Evolutionary conservation across 352 stramenopile genomes (phyloP).

Genomic region (Blastocystis sp.): DNA sequence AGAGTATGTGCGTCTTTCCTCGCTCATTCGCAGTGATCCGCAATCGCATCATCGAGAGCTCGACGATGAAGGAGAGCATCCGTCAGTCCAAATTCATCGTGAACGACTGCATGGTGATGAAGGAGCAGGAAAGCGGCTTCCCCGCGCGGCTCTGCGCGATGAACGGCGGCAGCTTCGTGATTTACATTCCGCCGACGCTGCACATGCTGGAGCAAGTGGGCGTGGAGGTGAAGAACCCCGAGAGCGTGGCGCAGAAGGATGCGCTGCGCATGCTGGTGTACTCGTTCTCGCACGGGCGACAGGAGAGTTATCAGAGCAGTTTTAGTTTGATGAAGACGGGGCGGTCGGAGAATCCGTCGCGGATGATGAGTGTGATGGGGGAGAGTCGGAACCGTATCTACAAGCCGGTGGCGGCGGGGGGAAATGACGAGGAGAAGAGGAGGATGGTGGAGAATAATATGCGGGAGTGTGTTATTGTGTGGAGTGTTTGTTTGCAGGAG

Average conservation of each 20-base stretch:
- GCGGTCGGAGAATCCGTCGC: not conserved
- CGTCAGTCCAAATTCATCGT: slow-evolving; percentile 51
- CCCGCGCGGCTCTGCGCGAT: not conserved
- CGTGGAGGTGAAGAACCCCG: slow-evolving; percentile 43
- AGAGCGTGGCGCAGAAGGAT: not conserved
- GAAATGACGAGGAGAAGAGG: not conserved
- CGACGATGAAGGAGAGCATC: slow-evolving; percentile 44
- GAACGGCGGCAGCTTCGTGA: slow-evolving; percentile 32
- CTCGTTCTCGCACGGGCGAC: not conserved
- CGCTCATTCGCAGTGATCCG: not conserved
- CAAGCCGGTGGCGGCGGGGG: slow-evolving; percentile 4
- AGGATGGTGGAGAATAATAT: slow-evolving; percentile 55
- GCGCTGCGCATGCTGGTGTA: slow-evolving; percentile 23
- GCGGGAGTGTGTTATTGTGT: slow-evolving; percentile 28
- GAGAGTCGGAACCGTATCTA: slow-evolving; percentile 49
- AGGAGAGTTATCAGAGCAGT: not conserved
- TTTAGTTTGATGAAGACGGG: not conserved
- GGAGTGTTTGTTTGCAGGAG: not conserved
- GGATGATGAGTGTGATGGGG: slow-evolving; percentile 44
- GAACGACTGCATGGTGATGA: slow-evolving; percentile 29
- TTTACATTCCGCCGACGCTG: slow-evolving; percentile 52
- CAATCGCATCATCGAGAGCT: slow-evolving; percentile 20
- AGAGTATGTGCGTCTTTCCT: not conserved
- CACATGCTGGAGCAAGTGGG: slow-evolving; percentile 51
- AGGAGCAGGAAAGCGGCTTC: slow-evolving; percentile 6